phyloP scores from a whole-genome alignment of 2,329 filamentous ascomycete genomes.

The Epichloe coenophiala region DNA sequence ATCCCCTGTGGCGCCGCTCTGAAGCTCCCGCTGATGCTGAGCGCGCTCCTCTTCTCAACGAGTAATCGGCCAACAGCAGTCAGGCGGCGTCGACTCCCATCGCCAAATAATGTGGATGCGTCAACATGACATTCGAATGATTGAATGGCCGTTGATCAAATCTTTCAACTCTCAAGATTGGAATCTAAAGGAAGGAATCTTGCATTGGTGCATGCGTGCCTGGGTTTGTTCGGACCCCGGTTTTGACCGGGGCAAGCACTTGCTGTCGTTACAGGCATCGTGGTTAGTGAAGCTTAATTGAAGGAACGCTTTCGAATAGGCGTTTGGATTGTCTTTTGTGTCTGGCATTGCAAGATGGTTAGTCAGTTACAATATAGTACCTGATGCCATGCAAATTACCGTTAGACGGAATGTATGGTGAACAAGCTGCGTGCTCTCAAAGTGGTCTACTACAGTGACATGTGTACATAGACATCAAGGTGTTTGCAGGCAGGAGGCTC shows the following conservation, averaged over 20 bases:
- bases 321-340: background rate
- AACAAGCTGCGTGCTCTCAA: no score
- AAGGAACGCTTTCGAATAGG: background rate
- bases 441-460: no score
- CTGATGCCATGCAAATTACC: no score
- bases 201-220: background rate
- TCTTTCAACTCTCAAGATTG: background rate
- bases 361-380: no score
- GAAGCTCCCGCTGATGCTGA: slow-evolving; percentile 34
- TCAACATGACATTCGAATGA: background rate
- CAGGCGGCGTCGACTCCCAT: background rate
- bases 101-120: background rate
- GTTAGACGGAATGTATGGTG: no score
- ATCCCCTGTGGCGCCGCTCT: slow-evolving; percentile 35
- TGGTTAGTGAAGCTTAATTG: background rate
- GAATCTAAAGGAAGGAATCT: background rate
- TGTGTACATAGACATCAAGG: no score
- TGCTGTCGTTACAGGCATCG: background rate
- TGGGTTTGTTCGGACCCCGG: background rate
- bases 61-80: slow-evolving; percentile 13
- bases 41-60: slow-evolving; percentile 47
- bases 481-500: no score
- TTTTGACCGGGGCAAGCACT: background rate
- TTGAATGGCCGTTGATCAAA: background rate
- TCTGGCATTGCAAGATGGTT: background rate